A percentile compares a stretch with the other conserved stretches of the same genome.
Conservation (phyloP, 2,329 filamentous ascomycete genomes). For the Leptographium wingfieldii region DNA sequence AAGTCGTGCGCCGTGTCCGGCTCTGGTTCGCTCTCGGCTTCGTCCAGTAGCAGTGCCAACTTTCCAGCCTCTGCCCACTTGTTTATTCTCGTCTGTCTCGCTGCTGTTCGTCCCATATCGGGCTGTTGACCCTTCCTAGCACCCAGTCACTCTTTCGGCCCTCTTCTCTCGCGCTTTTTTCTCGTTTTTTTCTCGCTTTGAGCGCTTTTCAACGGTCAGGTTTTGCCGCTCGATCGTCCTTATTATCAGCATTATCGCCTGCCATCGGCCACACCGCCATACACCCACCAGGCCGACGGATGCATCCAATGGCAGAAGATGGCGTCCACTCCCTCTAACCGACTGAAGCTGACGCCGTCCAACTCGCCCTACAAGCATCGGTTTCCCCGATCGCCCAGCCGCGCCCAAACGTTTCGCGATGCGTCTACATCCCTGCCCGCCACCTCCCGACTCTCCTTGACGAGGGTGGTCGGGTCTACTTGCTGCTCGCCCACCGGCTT, state of each 20-base stretch:
- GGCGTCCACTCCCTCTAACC: constrained; percentile 46
- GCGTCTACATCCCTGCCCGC: not conserved
- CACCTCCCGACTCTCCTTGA: constrained; percentile 56
- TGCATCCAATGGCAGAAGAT: constrained; percentile 41
- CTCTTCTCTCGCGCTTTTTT: not conserved
- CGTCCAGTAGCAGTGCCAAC: too few species aligned
- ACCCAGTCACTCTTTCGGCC: not conserved
- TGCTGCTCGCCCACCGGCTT: constrained; percentile 76
- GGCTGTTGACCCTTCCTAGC: not conserved
- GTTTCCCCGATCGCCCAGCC: constrained; percentile 49
- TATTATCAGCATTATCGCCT: not conserved
- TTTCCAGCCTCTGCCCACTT: not conserved
- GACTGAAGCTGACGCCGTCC: constrained; percentile 60
- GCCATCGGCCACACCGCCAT: not conserved
- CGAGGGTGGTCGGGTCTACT: constrained; percentile 83
- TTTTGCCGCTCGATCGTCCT: too few species aligned
- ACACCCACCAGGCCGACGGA: not conserved
- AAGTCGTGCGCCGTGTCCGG: too few species aligned
- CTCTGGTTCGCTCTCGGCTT: not conserved
- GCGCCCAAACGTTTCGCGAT: constrained; percentile 34
- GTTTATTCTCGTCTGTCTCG: not conserved
- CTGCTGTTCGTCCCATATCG: not conserved
- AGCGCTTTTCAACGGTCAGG: too few species aligned
- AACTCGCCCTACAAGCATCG: constrained; percentile 59
- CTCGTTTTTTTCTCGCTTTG: not conserved